These are phyloP conservation scores for Cutaneotrichosporon dermatis DNA, from an alignment of 1,284 basidiomycete species.

Conservation along the genomic window DNA sequence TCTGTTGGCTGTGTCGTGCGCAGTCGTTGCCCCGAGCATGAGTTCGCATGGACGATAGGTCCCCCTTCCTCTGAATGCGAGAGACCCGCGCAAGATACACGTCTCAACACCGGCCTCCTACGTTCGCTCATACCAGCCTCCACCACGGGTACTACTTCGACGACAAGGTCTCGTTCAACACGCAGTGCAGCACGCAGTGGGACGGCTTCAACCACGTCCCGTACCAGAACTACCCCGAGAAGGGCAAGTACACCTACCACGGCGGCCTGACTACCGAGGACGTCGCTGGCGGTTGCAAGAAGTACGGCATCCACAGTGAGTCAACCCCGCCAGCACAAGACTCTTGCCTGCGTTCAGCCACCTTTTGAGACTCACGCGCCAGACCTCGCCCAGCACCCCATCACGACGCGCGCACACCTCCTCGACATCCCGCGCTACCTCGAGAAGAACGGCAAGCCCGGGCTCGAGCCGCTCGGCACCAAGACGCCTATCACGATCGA, in stretches of 20 bases:
- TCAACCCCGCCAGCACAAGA: too few relatives aligned
- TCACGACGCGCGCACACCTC: conserved; percentile 18
- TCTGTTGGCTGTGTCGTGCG: too few relatives aligned
- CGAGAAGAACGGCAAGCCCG: conserved; percentile 35
- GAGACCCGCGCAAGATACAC: too few relatives aligned
- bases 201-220: conserved; percentile 47
- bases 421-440: conserved; percentile 29
- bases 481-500: conserved; percentile 30
- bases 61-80: too few relatives aligned
- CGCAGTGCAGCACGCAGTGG: conserved; percentile 49
- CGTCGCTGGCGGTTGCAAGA: not conserved
- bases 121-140: conserved; percentile 13
- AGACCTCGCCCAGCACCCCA: conserved; percentile 17
- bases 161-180: conserved; percentile 45
- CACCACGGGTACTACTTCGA: conserved; percentile 27
- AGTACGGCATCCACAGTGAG: conserved; percentile 15
- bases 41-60: too few relatives aligned
- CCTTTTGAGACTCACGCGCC: not conserved
- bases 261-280: conserved; percentile 15
- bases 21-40: too few relatives aligned
- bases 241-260: conserved; percentile 15
- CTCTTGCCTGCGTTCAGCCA: too few relatives aligned
- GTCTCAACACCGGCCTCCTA: too few relatives aligned
- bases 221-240: conserved; percentile 21
- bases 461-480: conserved; percentile 35